Evolutionary conservation across 2,329 filamentous ascomycete species (phyloP).

Genomic region (Xylariomycetidae sp.): DNA sequence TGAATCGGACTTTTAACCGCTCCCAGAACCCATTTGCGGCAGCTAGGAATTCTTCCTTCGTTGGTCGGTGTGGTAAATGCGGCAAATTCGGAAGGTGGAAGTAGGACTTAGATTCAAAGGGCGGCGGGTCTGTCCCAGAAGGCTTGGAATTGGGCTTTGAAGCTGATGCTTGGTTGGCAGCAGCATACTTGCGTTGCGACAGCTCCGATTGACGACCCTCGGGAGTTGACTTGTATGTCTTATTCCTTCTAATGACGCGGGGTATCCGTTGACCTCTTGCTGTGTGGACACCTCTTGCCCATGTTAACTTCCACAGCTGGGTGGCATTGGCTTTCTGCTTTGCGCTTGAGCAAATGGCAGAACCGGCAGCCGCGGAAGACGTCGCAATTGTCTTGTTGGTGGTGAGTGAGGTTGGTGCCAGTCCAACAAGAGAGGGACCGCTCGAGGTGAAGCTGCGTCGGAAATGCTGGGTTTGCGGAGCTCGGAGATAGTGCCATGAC

Average conservation of each 20-base stretch:
- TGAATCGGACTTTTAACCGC: conserved; percentile 83
- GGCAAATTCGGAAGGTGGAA: conserved; percentile 42
- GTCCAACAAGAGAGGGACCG: conserved; percentile 45
- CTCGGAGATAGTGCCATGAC: conserved; percentile 20
- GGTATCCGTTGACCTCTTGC: conserved; percentile 17
- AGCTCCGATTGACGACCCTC: conserved; percentile 11
- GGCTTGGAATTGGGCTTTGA: conserved; percentile 14
- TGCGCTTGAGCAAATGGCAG: conserved; percentile 21
- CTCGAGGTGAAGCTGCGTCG: conserved; percentile 49
- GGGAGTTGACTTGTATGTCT: conserved; percentile 26
- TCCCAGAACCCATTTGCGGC: conserved; percentile 93
- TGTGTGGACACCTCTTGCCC: conserved; percentile 28
- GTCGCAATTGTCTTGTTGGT: conserved; percentile 32
- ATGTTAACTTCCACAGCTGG: conserved; percentile 32
- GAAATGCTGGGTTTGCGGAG: conserved; percentile 27
- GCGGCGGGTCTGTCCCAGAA: conserved; percentile 20
- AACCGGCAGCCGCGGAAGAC: conserved; percentile 34
- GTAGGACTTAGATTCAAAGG: conserved; percentile 53
- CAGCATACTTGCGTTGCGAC: conserved; percentile 13
- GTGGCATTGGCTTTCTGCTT: conserved; percentile 26
- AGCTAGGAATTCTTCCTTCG: conserved; percentile 85
- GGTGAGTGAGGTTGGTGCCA: conserved; percentile 33
- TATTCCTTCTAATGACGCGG: conserved; percentile 21
- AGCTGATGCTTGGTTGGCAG: conserved; percentile 8
- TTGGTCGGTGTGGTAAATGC: conserved; percentile 79